A percentile compares a stretch with the other conserved stretches of the same genome.
Evolutionary conservation across 306 rosid species (phyloP).

Genomic region (Trichosanthes cucumerina): DNA sequence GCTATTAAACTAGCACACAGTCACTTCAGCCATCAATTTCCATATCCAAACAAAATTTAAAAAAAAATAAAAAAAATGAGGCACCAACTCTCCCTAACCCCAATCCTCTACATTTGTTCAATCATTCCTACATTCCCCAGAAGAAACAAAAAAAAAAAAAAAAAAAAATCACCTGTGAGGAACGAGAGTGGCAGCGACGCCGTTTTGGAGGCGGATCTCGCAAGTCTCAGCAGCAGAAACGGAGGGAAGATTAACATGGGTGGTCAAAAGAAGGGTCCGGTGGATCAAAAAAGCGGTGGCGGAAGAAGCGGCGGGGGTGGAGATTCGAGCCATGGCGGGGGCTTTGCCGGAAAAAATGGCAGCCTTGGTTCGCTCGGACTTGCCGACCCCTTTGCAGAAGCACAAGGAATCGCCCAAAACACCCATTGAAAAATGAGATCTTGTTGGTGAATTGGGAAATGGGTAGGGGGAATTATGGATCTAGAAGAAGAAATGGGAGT

Average conservation of each 20-base stretch:
- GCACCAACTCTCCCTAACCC: neutral
- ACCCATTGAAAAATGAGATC: slow-evolving; percentile 38
- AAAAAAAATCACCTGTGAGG: slow-evolving; percentile 45
- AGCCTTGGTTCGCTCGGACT: slow-evolving; percentile 73
- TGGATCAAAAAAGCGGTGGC: slow-evolving; percentile 77
- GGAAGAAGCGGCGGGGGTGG: slow-evolving; percentile 13
- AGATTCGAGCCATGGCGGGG: slow-evolving; percentile 59
- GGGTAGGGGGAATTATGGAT: slow-evolving; percentile 22
- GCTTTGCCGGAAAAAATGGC: slow-evolving; percentile 62
- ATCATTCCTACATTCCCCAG: neutral
- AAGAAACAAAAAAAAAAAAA: neutral
- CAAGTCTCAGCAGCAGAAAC: slow-evolving; percentile 50
- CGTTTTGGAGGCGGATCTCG: slow-evolving; percentile 79
- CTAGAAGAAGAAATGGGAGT: slow-evolving; percentile 11
- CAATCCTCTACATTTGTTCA: neutral
- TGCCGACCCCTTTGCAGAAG: slow-evolving; percentile 89
- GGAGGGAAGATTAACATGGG: slow-evolving; percentile 78
- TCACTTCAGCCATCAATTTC: neutral
- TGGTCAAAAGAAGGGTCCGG: slow-evolving; percentile 73
- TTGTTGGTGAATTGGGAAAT: neutral
- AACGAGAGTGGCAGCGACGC: slow-evolving; percentile 48
- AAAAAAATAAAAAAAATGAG: neutral
- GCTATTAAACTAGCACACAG: neutral
- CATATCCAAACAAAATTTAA: neutral
- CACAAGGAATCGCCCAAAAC: slow-evolving; percentile 85